Base-by-base conservation (phyloP, 2,329 filamentous ascomycete species). In the Hortaea werneckii region DNA sequence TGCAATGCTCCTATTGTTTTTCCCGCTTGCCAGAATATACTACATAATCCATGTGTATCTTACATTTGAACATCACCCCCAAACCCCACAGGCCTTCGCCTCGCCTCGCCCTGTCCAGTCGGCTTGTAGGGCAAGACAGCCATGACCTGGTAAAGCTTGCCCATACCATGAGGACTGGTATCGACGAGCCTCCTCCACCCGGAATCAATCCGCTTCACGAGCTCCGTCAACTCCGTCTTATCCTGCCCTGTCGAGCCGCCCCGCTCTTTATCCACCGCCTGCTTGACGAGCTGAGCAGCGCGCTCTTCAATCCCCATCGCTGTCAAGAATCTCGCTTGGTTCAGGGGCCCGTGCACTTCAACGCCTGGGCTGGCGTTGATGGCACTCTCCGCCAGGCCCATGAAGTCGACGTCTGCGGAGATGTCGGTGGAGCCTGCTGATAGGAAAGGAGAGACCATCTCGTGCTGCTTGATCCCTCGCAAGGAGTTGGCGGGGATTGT, bases 381-480 rank as follows among this genome's bases (percentile, higher is more conserved):
- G 0, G 89, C 89, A 1, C 84, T 75, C 62, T 96, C 89, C 0
- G 88, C 89, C 1, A 98, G 70, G 8, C 83, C 87, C 0, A 79
- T 77, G 61, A 98, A 98, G 65, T 98, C 92, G 1, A 98, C 92
- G 61, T 98, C 90, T 0, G 86, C 90, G 54, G 82, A 88, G 20
- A 98, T 73, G 62, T 98, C 92, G 2, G 94, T 88, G 27, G 83
- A 76, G 0, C 92, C 92, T 0, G 92, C 85, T 5, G 79, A 73
- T 1, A 77, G 74, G 58, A 98, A 87, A 4, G 92, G 87, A 20
- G 81, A 88, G 40, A 94, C 84, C 26, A 76, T 74, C 26, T 74
- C 71, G 68, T 98, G 92, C 10, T 75, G 72, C 32, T 81, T 78
- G 64, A 98, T 96, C 20, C 92, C 92, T 29, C 92, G 84, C 20